Conservation (phyloP, 139 green algal species). For the Astrephomene gubernaculifera region DNA sequence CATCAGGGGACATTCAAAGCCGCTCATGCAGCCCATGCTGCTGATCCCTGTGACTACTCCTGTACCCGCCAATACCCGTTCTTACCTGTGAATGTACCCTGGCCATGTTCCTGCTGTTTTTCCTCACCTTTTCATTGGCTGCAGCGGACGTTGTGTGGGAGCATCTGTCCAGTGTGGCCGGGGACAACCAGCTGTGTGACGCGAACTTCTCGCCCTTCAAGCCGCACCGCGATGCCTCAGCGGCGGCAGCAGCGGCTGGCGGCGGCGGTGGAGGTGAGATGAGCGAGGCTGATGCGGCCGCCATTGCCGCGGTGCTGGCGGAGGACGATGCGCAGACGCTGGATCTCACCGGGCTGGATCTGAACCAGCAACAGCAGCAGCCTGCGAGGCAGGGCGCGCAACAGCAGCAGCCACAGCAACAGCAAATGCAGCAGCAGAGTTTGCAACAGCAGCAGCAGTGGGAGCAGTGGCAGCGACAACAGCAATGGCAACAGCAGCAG, state of each 20-base stretch:
- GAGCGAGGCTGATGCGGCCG: conserved; percentile 43
- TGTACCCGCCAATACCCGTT: too few species aligned
- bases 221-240: conserved; percentile 30
- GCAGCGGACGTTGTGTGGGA: conserved; percentile 92
- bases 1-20: too few species aligned
- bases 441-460: conserved; percentile 15
- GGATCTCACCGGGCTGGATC: conserved; percentile 26
- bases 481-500: too few species aligned
- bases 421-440: neutral
- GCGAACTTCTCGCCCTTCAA: conserved; percentile 59
- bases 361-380: neutral
- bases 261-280: neutral
- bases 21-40: too few species aligned
- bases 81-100: too few species aligned
- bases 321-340: conserved; percentile 35
- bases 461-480: neutral
- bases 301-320: conserved; percentile 42
- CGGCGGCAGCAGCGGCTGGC: neutral
- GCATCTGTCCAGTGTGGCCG: conserved; percentile 76
- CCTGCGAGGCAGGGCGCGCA: neutral
- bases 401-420: neutral
- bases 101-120: too few species aligned
- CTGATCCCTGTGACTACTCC: too few species aligned
- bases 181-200: conserved; percentile 78
- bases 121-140: neutral